These are phyloP conservation scores for Erysimum pusillum DNA, from an alignment of 441 rosid genomes.

Conservation along the genomic window DNA sequence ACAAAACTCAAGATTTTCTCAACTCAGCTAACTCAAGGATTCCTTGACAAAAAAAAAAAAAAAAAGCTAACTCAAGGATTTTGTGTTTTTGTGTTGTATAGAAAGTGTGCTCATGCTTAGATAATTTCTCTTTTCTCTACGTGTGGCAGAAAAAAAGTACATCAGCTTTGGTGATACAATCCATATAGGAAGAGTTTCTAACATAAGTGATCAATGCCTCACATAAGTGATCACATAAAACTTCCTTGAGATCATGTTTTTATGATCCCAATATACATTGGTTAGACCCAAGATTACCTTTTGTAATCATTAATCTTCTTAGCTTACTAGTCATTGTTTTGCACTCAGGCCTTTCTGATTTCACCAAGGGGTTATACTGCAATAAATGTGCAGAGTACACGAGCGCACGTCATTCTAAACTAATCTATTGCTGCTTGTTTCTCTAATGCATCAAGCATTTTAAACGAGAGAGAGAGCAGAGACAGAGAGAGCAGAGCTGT, in stretches of 20 bases:
- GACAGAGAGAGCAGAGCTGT: too few relatives aligned
- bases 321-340: conserved; percentile 11
- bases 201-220: neutral
- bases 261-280: neutral
- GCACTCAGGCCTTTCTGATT: conserved; percentile 17
- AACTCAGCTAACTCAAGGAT: too few relatives aligned
- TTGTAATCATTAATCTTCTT: neutral
- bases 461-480: neutral
- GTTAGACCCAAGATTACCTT: neutral
- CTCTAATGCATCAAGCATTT: neutral
- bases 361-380: conserved; percentile 21
- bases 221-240: neutral
- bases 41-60: too few relatives aligned
- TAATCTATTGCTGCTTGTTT: neutral
- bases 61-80: too few relatives aligned
- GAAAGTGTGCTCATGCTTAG: neutral
- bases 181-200: conserved; percentile 3
- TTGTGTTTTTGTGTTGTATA: conserved; percentile 22
- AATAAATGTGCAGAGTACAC: conserved; percentile 4
- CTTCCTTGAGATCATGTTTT: conserved; percentile 3
- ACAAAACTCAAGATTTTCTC: conserved; percentile 1
- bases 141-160: neutral
- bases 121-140: neutral
- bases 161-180: conserved; percentile 17
- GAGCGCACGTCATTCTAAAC: neutral